Conservation (phyloP, 2,329 filamentous ascomycete species). For the Cordyceps cateniannulata region DNA sequence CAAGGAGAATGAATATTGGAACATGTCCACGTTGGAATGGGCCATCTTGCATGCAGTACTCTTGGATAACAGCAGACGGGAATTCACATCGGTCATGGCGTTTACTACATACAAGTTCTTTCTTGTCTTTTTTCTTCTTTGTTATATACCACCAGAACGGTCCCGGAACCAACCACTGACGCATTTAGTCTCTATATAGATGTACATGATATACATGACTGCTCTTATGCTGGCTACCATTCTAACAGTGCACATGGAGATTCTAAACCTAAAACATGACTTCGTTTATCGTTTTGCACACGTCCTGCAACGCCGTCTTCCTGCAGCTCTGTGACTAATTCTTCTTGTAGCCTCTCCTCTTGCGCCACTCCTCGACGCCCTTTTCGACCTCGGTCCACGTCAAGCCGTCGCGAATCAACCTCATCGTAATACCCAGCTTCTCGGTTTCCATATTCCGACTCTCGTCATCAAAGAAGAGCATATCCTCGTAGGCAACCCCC, state of each 20-base stretch:
- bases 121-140: neutral
- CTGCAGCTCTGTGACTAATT: neutral
- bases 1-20: neutral
- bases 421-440: conserved; percentile 74
- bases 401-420: conserved; percentile 73
- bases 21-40: neutral
- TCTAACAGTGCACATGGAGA: neutral
- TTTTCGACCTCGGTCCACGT: conserved; percentile 69
- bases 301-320: no score
- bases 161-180: neutral
- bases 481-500: conserved; percentile 68
- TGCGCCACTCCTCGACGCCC: conserved; percentile 76
- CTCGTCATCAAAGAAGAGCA: conserved; percentile 97
- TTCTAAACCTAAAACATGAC: neutral
- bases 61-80: neutral
- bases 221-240: neutral
- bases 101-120: neutral
- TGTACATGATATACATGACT: neutral
- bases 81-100: neutral
- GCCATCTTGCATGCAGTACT: neutral
- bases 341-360: conserved; percentile 48
- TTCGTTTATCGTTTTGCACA: neutral
- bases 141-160: conserved; percentile 8
- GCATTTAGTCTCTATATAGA: neutral
- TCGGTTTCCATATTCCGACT: conserved; percentile 76